Conservation (phyloP, 331 rosid species). For the Quercus phellos region DNA sequence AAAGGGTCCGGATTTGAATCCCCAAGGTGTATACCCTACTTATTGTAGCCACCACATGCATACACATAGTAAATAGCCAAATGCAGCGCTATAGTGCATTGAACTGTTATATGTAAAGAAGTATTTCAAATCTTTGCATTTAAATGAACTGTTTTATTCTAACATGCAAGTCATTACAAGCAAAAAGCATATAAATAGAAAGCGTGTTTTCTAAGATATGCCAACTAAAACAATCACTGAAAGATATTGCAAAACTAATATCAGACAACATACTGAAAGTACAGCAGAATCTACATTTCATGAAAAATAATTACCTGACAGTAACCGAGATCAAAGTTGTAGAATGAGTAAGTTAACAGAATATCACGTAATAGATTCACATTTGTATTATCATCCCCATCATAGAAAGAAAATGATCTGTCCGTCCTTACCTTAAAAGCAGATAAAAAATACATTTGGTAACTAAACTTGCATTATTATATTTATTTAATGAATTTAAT, state of each 20-base stretch:
- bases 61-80: too few species aligned
- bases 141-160: background rate
- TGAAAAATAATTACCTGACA: conserved; percentile 67
- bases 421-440: conserved; percentile 82
- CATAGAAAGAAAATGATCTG: conserved; percentile 69
- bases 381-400: conserved; percentile 87
- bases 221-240: background rate
- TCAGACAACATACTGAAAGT: background rate
- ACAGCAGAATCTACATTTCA: conserved; percentile 9
- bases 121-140: background rate
- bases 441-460: conserved; percentile 14
- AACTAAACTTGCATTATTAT: conserved; percentile 21
- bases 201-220: background rate
- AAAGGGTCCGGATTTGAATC: too few species aligned
- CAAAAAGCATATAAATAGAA: background rate
- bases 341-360: conserved; percentile 84
- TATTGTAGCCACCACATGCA: too few species aligned
- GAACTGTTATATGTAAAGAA: background rate
- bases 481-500: conserved; percentile 2
- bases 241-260: background rate
- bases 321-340: conserved; percentile 98
- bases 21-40: too few species aligned
- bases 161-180: background rate
- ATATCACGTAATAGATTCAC: conserved; percentile 75
- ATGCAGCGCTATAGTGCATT: too few species aligned